Evolutionary conservation across 768 basidiomycete species (phyloP), one percentile per base, ranked within the genome.

Genomic region (Lentinula lateritia): DNA sequence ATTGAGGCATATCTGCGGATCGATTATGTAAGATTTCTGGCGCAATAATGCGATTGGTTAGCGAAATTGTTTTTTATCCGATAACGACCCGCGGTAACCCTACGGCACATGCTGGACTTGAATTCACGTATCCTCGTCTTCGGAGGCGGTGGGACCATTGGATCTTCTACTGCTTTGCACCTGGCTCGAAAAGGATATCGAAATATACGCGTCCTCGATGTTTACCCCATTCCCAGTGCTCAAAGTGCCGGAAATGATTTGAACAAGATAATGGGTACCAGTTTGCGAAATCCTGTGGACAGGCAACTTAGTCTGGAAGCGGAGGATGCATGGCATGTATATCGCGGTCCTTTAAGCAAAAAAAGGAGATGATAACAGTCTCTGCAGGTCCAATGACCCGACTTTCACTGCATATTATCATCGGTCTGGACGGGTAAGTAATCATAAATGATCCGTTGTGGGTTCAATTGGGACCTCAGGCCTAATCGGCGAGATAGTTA

Each of bases 1-100:
- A 48, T 48, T 48, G 46, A 48, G 46, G 46, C 46, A 48, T 48
- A 48, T 48, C 46, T 48, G 46, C 46, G 46, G 46, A 23, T 20
- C 46, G 46, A 48, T 48, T 48, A 5, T n/a, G 46, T 48, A 48
- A 48, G 46, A 16, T 45, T 32, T 6, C 16, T 12, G 23, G 18
- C 56, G 56, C 56, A 43, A 43, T 58, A 42, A 58, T 58, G 56
- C 56, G 56, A 58, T 58, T 58, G 56, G 56, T 16, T 58, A 6
- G 36, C 53, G 56, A n/a, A 23, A 58, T 23, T 58, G 28, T 18
- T 8, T 15, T 32, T 58, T 46, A 4, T 45, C 45, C 41, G 42
- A 13, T 20, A 46, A 58, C 28, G 8, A n/a, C 12, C 48, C 20
- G 32, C 39, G 20, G 8, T 48, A 28, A 28, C 28, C 46, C 45